Conservation (phyloP, 2,329 filamentous ascomycete genomes). For the Trichoderma aggressivum region DNA sequence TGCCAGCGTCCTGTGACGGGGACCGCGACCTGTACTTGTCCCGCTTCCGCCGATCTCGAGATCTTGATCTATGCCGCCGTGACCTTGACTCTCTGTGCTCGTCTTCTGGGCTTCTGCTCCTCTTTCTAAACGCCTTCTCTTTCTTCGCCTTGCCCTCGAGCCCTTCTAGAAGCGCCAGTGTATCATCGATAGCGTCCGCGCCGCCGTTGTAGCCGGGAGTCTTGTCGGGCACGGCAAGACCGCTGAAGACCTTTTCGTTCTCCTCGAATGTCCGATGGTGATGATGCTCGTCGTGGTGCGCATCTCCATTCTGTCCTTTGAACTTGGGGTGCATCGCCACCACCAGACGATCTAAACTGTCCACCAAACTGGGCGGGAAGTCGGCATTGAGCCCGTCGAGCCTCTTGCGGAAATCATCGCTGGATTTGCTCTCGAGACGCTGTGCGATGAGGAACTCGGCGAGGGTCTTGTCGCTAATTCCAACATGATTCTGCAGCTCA, state of each 20-base stretch:
- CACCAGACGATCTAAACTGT: slow-evolving; percentile 87
- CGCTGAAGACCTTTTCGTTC: slow-evolving; percentile 86
- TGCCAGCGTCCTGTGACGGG: slow-evolving; percentile 38
- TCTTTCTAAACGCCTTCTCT: slow-evolving; percentile 49
- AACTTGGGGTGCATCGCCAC: slow-evolving; percentile 88
- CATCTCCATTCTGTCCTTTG: slow-evolving; percentile 53
- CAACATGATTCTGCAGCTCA: slow-evolving; percentile 90
- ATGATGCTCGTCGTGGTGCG: slow-evolving; percentile 40
- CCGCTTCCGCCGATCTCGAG: slow-evolving; percentile 38
- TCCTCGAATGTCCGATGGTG: slow-evolving; percentile 54
- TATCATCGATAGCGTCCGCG: slow-evolving; percentile 80
- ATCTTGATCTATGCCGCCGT: slow-evolving; percentile 40
- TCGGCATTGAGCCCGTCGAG: slow-evolving; percentile 74
- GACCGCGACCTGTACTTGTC: slow-evolving; percentile 37
- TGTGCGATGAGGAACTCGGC: slow-evolving; percentile 95
- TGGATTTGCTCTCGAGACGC: slow-evolving; percentile 68
- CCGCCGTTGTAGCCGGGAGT: slow-evolving; percentile 41
- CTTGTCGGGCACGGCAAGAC: slow-evolving; percentile 81
- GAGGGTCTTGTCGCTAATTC: slow-evolving; percentile 88
- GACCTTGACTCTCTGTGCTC: slow-evolving; percentile 41
- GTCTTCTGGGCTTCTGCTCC: slow-evolving; percentile 57
- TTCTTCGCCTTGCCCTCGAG: slow-evolving; percentile 65
- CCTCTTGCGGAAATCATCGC: slow-evolving; percentile 71
- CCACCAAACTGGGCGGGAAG: slow-evolving; percentile 80
- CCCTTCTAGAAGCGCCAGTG: slow-evolving; percentile 84